Conservation (phyloP, 441 rosid species). For the Rhodomyrtus psidioides region DNA sequence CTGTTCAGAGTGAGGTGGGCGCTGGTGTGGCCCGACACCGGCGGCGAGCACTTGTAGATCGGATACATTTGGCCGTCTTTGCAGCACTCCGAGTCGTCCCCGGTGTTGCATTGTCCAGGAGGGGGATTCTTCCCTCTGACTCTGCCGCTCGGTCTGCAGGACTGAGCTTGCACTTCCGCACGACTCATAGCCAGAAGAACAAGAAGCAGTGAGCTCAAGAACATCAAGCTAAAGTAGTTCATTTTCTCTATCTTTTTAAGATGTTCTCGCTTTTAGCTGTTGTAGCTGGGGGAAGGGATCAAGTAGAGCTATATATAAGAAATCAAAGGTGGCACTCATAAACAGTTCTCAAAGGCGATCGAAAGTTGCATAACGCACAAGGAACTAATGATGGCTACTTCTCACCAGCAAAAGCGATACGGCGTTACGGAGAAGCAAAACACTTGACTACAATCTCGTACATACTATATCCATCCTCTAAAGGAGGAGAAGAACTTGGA, state of each 20-base stretch:
- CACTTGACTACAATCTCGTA: background rate
- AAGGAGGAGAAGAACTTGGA: background rate
- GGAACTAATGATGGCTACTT: background rate
- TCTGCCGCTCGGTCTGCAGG: constrained; percentile 17
- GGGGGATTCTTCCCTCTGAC: constrained; percentile 17
- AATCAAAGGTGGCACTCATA: background rate
- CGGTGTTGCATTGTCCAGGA: constrained; percentile 11
- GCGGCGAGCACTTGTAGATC: constrained; percentile 23
- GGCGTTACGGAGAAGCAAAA: background rate
- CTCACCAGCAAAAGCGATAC: background rate
- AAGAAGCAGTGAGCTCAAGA: background rate
- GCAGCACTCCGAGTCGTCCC: constrained; percentile 21
- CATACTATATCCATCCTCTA: background rate
- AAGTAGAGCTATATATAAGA: background rate
- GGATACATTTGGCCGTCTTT: constrained; percentile 13
- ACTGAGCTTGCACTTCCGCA: background rate
- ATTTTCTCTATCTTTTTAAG: background rate
- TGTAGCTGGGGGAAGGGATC: background rate
- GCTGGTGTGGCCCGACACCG: constrained; percentile 15
- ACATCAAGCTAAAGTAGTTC: background rate
- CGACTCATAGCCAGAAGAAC: background rate
- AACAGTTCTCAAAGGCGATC: background rate
- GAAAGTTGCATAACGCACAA: background rate
- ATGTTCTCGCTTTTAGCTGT: background rate
- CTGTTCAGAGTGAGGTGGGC: constrained; percentile 20